Evolutionary conservation across 495 filamentous ascomycete genomes (phyloP).

Genomic region (Articulospora tetracladia): DNA sequence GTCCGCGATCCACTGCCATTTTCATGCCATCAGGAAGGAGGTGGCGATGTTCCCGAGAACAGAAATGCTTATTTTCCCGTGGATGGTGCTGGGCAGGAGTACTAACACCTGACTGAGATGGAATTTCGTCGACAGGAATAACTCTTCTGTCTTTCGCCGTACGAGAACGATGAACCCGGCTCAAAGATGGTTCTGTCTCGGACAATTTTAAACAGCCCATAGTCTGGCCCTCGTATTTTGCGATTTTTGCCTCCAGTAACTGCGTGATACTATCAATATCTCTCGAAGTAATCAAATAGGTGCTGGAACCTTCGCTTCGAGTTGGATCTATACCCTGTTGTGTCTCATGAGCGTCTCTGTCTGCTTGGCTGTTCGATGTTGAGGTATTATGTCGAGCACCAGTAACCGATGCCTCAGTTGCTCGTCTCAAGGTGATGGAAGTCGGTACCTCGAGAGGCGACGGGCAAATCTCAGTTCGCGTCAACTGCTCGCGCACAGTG

Average conservation of each 20-base stretch:
- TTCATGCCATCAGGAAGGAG: neutral
- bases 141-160: neutral
- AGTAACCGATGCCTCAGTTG: neutral
- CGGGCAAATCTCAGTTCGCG: slow-evolving; percentile 4
- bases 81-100: neutral
- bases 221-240: neutral
- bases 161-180: neutral
- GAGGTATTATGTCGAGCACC: neutral
- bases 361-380: neutral
- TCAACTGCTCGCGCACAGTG: slow-evolving; percentile 17
- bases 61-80: neutral
- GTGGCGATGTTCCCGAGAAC: slow-evolving; percentile 2
- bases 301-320: neutral
- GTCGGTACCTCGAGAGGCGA: slow-evolving; percentile 7
- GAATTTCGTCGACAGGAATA: too few relatives aligned
- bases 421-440: slow-evolving; percentile 18
- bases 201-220: neutral
- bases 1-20: neutral
- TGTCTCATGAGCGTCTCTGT: neutral
- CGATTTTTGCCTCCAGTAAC: slow-evolving; percentile 12
- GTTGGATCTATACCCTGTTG: neutral
- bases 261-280: slow-evolving; percentile 23
- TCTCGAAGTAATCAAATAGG: slow-evolving; percentile 18
- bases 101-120: neutral
- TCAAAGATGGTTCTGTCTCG: neutral